These are phyloP conservation scores for Neohortaea acidophila DNA, from an alignment of 495 filamentous ascomycete genomes.

Conservation along the genomic window DNA sequence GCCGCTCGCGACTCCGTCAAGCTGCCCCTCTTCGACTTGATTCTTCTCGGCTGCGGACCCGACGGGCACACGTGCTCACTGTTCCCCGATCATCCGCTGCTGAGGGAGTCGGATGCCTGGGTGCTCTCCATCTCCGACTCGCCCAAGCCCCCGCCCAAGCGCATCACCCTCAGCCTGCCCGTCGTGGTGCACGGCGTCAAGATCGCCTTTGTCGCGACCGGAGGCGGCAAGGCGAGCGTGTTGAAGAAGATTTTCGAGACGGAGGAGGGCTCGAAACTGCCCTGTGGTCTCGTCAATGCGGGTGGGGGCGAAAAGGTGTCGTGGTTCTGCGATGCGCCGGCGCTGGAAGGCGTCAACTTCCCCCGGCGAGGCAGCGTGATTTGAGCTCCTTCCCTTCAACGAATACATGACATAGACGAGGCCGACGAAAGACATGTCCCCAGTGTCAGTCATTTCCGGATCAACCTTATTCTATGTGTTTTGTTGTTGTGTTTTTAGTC, in stretches of 20 bases:
- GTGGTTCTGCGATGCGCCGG: constrained; percentile 83
- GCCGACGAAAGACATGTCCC: too few species aligned
- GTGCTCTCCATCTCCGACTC: constrained; percentile 79
- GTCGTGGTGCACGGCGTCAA: constrained; percentile 70
- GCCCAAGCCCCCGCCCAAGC: constrained; percentile 79
- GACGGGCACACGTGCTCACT: constrained; percentile 95
- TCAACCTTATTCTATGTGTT: too few species aligned
- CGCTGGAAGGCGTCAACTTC: constrained; percentile 69
- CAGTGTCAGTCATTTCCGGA: too few species aligned
- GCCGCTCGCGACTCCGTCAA: constrained; percentile 29
- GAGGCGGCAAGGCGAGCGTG: constrained; percentile 75
- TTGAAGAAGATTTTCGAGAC: constrained; percentile 79
- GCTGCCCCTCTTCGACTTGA: constrained; percentile 80
- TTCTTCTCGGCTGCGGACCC: constrained; percentile 83
- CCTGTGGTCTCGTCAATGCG: constrained; percentile 75
- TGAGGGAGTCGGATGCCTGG: constrained; percentile 85
- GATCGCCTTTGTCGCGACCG: constrained; percentile 84
- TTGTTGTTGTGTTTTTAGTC: too few species aligned
- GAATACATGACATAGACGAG: too few species aligned
- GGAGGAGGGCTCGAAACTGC: constrained; percentile 58
- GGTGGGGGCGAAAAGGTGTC: constrained; percentile 68
- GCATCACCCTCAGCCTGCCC: constrained; percentile 82
- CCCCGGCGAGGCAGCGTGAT: constrained; percentile 44
- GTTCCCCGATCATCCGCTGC: constrained; percentile 75
- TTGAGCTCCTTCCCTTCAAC: too few species aligned